Evolutionary conservation across 2,329 filamentous ascomycete species (phyloP), one percentile per base, ranked within the genome.

Genomic region (Endocalyx cinctus): DNA sequence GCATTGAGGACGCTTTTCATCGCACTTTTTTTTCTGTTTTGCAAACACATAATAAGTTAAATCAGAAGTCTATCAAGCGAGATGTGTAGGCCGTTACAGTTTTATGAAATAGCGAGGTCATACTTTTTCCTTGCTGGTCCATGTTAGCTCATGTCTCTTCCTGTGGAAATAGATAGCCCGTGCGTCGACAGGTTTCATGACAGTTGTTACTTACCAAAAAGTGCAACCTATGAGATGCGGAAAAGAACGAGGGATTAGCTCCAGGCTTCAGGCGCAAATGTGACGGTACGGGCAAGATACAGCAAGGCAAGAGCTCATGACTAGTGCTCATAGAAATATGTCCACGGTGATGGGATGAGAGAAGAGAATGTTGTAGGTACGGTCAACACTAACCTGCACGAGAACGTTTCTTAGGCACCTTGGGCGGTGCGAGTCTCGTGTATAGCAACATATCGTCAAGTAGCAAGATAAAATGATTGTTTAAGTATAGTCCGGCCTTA

Each of bases 1-100:
- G 46, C 72, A 76, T 28, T 60, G 57, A 3, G 72, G 72, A 6
- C 70, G 66, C 20, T 52, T 58, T 51, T 76, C 72, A 46, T 76
- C 69, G 45, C 72, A 76, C 56, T 76, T 76, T 52, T 77, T 77
- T 52, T 77, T 76, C 72, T 76, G 39, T 23, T 23, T n/a, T n/a
- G n/a, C n/a, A 8, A 23, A 8, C 20, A 8, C 20, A n/a, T 23
- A 23, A 23, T n/a, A 23, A 23, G 20, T 8, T 23, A 23, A 8
- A 8, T n/a, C 8, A 23, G 20, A 8, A n/a, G 20, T 23, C 8
- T 23, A n/a, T n/a, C n/a, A n/a, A n/a, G n/a, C n/a, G n/a, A n/a
- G n/a, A n/a, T n/a, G n/a, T n/a, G n/a, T n/a, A n/a, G n/a, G n/a
- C n/a, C n/a, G n/a, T n/a, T n/a, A n/a, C n/a, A n/a, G n/a, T n/a